These are phyloP conservation scores for Penicillium turbatum DNA, from an alignment of 495 filamentous ascomycete species.

Conservation along the genomic window DNA sequence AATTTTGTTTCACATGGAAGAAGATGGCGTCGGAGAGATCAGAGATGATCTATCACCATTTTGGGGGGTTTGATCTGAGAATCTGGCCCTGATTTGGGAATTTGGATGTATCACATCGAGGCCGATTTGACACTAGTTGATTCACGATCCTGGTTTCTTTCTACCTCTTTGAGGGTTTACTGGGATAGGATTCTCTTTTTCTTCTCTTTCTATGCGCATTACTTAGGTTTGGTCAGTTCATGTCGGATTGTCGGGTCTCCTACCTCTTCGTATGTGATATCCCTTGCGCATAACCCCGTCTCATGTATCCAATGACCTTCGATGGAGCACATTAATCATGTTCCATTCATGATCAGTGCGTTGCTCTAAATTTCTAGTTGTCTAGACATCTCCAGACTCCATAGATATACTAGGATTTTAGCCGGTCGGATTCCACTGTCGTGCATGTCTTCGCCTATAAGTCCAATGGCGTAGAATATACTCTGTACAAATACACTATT, in stretches of 20 bases:
- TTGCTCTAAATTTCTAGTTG: background rate
- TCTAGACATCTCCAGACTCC: background rate
- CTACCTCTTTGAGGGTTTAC: background rate
- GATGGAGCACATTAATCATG: background rate
- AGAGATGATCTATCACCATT: background rate
- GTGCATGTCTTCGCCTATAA: background rate
- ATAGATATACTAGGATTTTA: background rate
- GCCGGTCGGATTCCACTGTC: background rate
- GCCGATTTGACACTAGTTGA: background rate
- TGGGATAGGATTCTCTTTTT: no score
- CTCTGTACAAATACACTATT: background rate
- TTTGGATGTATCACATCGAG: background rate
- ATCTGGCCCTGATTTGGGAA: background rate
- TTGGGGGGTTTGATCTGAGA: background rate
- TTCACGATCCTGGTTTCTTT: background rate
- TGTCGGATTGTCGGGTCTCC: background rate
- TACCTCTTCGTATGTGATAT: background rate
- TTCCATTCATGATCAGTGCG: background rate
- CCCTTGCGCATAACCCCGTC: slow-evolving; percentile 1
- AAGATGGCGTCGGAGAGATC: background rate
- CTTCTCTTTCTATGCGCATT: no score
- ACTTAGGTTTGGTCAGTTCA: no score
- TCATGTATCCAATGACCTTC: background rate
- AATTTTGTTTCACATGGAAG: background rate
- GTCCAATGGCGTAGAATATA: background rate